Percentiles rank a stretch among this genome's conserved stretches.
These are phyloP conservation scores for Bifiguratus adelaidae DNA, from an alignment of 192 early-diverging fungal genomes.

Conservation along the genomic window DNA sequence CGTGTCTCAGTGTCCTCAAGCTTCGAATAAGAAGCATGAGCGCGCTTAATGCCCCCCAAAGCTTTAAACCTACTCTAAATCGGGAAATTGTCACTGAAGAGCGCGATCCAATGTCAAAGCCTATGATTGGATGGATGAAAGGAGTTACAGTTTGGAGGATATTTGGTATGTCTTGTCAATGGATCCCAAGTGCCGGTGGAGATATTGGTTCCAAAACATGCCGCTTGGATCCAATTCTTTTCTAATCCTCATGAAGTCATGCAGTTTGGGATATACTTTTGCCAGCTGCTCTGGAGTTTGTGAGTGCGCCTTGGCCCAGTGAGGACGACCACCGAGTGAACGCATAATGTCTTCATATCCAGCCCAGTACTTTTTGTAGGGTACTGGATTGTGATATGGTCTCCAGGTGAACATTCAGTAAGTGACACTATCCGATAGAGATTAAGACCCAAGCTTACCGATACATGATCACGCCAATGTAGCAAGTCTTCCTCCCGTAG, in stretches of 20 bases:
- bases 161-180: no score
- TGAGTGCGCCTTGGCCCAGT: slow-evolving; percentile 70
- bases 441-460: slow-evolving; percentile 18
- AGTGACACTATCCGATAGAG: background rate
- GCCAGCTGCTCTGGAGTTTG: slow-evolving; percentile 39
- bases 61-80: no score
- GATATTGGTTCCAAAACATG: slow-evolving; percentile 64
- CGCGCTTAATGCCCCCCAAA: no score
- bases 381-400: slow-evolving; percentile 52
- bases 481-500: slow-evolving; percentile 51
- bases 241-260: slow-evolving; percentile 42
- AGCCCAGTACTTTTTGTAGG: slow-evolving; percentile 62
- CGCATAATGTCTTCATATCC: slow-evolving; percentile 66
- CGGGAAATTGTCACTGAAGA: no score
- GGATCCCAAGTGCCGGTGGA: slow-evolving; percentile 48
- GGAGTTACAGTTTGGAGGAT: no score
- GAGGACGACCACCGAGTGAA: slow-evolving; percentile 48
- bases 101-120: no score
- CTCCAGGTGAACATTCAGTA: slow-evolving; percentile 8
- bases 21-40: no score
- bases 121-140: no score
- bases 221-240: slow-evolving; percentile 49
- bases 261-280: slow-evolving; percentile 49
- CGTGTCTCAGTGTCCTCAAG: no score
- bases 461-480: slow-evolving; percentile 73